These are phyloP conservation scores for Plasmodium chabaudi DNA, from an alignment of 169 alveolate genomes.

Conservation along the genomic window DNA sequence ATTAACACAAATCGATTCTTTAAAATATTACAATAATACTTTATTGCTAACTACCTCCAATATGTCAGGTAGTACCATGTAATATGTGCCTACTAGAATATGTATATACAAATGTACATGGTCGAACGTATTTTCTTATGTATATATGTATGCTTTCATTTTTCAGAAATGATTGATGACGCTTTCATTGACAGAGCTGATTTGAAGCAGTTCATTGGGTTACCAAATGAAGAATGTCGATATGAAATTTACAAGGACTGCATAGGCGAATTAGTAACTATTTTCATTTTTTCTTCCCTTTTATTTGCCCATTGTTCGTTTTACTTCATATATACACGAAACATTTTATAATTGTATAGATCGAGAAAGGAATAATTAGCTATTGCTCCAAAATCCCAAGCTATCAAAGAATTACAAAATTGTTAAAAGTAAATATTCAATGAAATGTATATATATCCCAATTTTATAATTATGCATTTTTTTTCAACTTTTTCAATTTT, in stretches of 20 bases:
- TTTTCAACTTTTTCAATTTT: slow-evolving; percentile 4
- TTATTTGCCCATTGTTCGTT: neutral
- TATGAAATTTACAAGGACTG: slow-evolving; percentile 83
- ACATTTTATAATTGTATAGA: slow-evolving; percentile 1
- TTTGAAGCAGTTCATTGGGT: slow-evolving; percentile 82
- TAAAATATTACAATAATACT: slow-evolving; percentile 81
- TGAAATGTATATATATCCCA: neutral
- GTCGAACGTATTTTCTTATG: neutral
- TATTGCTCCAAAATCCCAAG: slow-evolving; percentile 46
- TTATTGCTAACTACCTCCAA: slow-evolving; percentile 87
- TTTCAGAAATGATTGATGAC: slow-evolving; percentile 82
- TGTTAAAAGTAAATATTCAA: slow-evolving; percentile 22
- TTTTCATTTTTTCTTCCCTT: neutral
- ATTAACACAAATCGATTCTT: slow-evolving; percentile 85
- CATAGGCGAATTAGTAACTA: slow-evolving; percentile 78
- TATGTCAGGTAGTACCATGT: slow-evolving; percentile 75
- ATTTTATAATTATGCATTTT: neutral
- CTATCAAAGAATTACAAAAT: slow-evolving; percentile 35
- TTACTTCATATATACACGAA: neutral
- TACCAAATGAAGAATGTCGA: slow-evolving; percentile 81
- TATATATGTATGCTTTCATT: neutral
- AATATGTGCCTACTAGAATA: neutral
- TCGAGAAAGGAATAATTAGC: slow-evolving; percentile 57
- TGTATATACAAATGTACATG: neutral
- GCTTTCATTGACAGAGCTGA: slow-evolving; percentile 89